These are phyloP conservation scores for Harringtonia lauricola DNA, from an alignment of 2,329 filamentous ascomycete species.

Conservation along the genomic window DNA sequence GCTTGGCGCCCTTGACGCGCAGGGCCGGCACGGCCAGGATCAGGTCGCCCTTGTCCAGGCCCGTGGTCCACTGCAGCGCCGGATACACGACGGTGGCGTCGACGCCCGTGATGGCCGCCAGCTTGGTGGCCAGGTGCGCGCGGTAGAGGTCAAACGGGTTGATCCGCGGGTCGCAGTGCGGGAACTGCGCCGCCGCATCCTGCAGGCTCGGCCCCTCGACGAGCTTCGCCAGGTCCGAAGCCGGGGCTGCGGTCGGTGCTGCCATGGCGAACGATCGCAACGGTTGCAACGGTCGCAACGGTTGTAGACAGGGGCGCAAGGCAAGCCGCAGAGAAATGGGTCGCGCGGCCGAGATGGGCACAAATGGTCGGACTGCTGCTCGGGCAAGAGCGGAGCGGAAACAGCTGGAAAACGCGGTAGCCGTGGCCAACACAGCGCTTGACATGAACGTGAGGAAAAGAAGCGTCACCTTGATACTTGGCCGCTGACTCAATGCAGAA, in stretches of 20 bases:
- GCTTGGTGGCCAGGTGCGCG: conserved; percentile 59
- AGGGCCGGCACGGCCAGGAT: conserved; percentile 71
- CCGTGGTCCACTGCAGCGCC: conserved; percentile 66
- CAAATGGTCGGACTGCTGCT: no score
- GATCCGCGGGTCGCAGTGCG: conserved; percentile 51
- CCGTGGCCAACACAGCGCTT: background rate
- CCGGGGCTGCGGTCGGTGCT: conserved; percentile 8
- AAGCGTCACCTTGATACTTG: no score
- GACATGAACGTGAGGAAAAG: background rate
- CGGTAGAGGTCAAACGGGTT: conserved; percentile 77
- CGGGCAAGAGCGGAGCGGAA: no score
- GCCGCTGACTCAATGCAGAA: background rate
- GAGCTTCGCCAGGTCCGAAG: conserved; percentile 22
- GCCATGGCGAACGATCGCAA: conserved; percentile 1
- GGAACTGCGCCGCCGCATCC: conserved; percentile 30
- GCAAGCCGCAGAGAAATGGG: no score
- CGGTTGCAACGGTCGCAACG: no score
- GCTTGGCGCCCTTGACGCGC: conserved; percentile 61
- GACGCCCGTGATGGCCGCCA: conserved; percentile 59
- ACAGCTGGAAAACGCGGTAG: no score
- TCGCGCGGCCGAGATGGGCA: no score
- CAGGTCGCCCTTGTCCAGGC: conserved; percentile 74
- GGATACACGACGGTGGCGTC: conserved; percentile 62
- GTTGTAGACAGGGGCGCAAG: no score
- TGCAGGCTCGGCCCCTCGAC: conserved; percentile 24